These are phyloP conservation scores for Kodamaea derodonti DNA, from an alignment of 1,139 yeast species.

Conservation along the genomic window DNA sequence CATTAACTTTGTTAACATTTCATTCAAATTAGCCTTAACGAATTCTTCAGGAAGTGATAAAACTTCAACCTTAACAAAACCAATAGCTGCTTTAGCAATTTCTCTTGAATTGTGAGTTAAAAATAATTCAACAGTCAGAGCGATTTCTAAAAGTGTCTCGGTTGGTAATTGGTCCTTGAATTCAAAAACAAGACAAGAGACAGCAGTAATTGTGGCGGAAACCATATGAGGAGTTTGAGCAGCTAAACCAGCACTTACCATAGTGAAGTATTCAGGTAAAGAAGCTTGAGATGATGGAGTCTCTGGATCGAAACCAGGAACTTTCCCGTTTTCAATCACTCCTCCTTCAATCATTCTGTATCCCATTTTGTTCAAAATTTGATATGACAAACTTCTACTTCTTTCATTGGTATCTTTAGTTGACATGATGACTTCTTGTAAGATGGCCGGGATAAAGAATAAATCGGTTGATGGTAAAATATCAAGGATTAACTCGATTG, in stretches of 20 bases:
- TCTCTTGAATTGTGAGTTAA: slow-evolving; percentile 89
- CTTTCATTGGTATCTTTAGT: slow-evolving; percentile 95
- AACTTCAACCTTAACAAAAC: slow-evolving; percentile 89
- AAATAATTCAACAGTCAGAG: slow-evolving; percentile 86
- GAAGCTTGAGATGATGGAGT: slow-evolving; percentile 65
- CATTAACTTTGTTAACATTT: slow-evolving; percentile 67
- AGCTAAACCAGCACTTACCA: slow-evolving; percentile 95
- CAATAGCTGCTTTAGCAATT: slow-evolving; percentile 90
- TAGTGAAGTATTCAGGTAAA: slow-evolving; percentile 79
- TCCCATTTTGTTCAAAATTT: slow-evolving; percentile 77
- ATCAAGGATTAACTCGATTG: slow-evolving; percentile 58
- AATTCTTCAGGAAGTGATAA: slow-evolving; percentile 79
- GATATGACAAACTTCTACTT: slow-evolving; percentile 79
- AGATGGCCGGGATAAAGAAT: slow-evolving; percentile 72
- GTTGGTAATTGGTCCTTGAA: slow-evolving; percentile 62
- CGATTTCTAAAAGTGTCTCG: slow-evolving; percentile 63
- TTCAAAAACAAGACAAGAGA: slow-evolving; percentile 83
- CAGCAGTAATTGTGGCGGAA: slow-evolving; percentile 89
- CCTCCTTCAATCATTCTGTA: slow-evolving; percentile 73
- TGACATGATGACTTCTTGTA: slow-evolving; percentile 84
- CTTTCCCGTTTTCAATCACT: slow-evolving; percentile 56
- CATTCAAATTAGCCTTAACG: slow-evolving; percentile 63
- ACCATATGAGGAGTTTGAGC: slow-evolving; percentile 94
- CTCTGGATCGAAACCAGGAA: slow-evolving; percentile 64
- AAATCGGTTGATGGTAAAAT: slow-evolving; percentile 60